Conservation (phyloP, 1,139 yeast species). For the Taphrina confusa region DNA sequence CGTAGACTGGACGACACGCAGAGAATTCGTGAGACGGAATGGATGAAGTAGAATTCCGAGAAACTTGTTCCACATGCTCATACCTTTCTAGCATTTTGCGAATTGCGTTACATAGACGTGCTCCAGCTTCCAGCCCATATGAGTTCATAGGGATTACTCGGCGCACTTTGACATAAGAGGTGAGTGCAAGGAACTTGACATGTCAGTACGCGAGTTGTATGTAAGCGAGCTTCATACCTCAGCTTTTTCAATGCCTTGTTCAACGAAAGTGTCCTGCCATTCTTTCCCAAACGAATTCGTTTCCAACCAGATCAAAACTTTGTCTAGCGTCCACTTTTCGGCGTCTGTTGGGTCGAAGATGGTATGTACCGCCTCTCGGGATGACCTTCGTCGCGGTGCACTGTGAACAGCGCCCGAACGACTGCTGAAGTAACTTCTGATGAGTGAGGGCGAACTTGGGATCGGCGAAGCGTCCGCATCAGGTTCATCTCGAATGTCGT, state of each 20-base stretch:
- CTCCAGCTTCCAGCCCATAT: constrained; percentile 29
- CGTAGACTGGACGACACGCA: too few species aligned
- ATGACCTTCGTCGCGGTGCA: background rate
- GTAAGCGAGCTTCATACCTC: background rate
- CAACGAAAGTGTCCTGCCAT: constrained; percentile 25
- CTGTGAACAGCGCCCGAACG: background rate
- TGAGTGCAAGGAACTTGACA: constrained; percentile 17
- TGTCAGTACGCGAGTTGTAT: background rate
- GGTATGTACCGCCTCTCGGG: background rate
- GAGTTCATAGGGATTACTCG: constrained; percentile 14
- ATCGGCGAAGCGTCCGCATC: background rate
- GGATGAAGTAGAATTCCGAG: too few species aligned
- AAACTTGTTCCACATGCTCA: constrained; percentile 3
- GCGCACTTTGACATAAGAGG: constrained; percentile 31
- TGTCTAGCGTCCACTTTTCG: constrained; percentile 16
- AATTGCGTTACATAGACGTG: constrained; percentile 28
- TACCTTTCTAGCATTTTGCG: constrained; percentile 30
- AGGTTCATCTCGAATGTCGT: too few species aligned
- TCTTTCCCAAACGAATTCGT: constrained; percentile 24
- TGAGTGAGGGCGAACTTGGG: background rate
- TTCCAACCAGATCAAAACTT: constrained; percentile 14
- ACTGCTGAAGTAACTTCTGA: background rate
- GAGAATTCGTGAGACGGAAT: too few species aligned
- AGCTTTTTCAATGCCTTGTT: constrained; percentile 14
- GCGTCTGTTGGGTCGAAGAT: constrained; percentile 17